A percentile compares a stretch with the other conserved stretches of the same genome.
These are phyloP conservation scores for Typha latifolia DNA, from an alignment of 176 grass and related monocot genomes.

Conservation along the genomic window DNA sequence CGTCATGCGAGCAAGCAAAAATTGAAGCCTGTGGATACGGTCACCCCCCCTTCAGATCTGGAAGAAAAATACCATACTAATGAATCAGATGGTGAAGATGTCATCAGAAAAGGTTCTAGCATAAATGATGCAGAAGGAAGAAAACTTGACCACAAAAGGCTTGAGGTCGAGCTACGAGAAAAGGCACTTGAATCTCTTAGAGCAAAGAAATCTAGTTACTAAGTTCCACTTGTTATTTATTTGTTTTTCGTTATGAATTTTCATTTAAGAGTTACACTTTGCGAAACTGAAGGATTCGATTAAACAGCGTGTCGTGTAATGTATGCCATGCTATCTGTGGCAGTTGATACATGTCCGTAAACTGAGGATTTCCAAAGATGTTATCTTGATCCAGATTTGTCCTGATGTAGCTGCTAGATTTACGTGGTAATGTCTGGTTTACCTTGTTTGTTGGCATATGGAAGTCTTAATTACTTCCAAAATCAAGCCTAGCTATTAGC, in stretches of 20 bases:
- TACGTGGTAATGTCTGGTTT: conserved; percentile 57
- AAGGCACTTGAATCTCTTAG: conserved; percentile 78
- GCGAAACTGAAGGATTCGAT: background rate
- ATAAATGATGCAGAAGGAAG: conserved; percentile 18
- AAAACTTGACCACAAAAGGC: conserved; percentile 50
- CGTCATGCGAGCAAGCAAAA: conserved; percentile 41
- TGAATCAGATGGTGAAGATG: conserved; percentile 36
- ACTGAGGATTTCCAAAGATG: conserved; percentile 50
- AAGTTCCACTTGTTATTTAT: conserved; percentile 5
- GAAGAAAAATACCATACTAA: conserved; percentile 28
- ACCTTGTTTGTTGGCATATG: background rate
- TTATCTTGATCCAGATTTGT: conserved; percentile 47
- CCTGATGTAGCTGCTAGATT: conserved; percentile 45
- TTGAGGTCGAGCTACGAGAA: conserved; percentile 80
- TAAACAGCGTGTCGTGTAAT: background rate
- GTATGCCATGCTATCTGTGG: conserved; percentile 15
- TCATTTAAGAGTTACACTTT: background rate
- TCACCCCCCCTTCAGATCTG: conserved; percentile 30
- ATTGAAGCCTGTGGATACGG: conserved; percentile 24
- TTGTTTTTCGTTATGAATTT: background rate
- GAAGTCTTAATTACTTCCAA: background rate
- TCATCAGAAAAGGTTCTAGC: conserved; percentile 25
- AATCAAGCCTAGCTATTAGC: background rate
- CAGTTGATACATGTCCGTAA: conserved; percentile 36
- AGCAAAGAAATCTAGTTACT: conserved; percentile 59